Base-by-base conservation (phyloP, 2,329 filamentous ascomycete species). In the Beauveria asiatica region DNA sequence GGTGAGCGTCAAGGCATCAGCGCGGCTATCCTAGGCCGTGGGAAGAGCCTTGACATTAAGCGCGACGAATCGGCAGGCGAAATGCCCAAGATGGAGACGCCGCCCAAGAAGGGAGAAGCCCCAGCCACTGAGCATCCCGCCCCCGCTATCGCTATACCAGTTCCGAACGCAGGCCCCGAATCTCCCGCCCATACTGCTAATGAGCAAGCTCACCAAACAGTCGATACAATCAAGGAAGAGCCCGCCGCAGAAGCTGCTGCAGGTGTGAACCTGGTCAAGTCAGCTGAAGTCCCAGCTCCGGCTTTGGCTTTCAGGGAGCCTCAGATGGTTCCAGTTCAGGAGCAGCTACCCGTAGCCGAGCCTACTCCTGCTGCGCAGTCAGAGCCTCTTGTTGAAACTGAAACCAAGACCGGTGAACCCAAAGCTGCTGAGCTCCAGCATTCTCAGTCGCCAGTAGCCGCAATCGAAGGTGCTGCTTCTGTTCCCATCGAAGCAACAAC, bases 11-110 rank as follows among this genome's bases (percentile, higher is more conserved):
- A 69, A 21, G 65, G 62, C 3, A 55, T 68, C 33, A 68, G 67
- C 17, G 66, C 69, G 5, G 68, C 64, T 56, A 65, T 76, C 33
- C 53, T 76, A 3, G 65, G 73, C 3, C 70, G 77, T n/a, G 76
- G 74, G 3, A 82, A 76, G 70, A 82, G 78, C 63, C 61, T 78
- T 27, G 80, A 83, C 51, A 68, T 76, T 19, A 80, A 75, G 65
- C 74, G 76, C 42, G 74, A 78, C 57, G 72, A 74, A 27, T 44
- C 59, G 7, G 27, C 42, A 3, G 33, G 41, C 13, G 39, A 58
- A 11, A 16, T 25, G 6, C 21, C n/a, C 44, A 41, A 37, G 25
- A n/a, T 33, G 33, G 46, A 60, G 33, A 13, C 42, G 23, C 9
- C 10, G 6, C 16, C 52, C 7, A 52, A 51, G 45, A 49, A 33